Evolutionary conservation across 2,329 filamentous ascomycete genomes (phyloP).

Genomic region (Cyclaneusma minus): DNA sequence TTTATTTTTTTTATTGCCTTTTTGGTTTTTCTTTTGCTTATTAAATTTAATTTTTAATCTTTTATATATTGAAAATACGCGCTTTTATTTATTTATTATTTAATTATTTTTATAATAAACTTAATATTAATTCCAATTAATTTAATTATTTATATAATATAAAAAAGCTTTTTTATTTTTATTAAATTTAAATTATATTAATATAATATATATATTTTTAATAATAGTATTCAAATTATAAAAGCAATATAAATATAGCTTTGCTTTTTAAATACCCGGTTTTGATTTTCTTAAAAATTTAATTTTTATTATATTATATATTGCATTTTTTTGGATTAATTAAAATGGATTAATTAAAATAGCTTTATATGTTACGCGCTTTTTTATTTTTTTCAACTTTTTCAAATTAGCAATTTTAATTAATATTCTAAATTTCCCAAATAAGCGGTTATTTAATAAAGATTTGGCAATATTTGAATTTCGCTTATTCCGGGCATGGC

Average conservation of each 20-base stretch:
- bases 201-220: background rate
- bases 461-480: background rate
- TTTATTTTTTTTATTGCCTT: no score
- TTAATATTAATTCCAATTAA: constrained; percentile 1
- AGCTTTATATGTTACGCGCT: no score
- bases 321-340: no score
- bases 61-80: background rate
- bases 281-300: background rate
- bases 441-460: background rate
- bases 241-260: constrained; percentile 1
- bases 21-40: constrained; percentile 1
- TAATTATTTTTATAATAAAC: background rate
- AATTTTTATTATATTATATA: no score
- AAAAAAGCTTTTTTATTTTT: no score
- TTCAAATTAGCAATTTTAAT: no score
- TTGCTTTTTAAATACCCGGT: background rate
- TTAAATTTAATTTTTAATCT: constrained; percentile 1
- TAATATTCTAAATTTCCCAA: no score
- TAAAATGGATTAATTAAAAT: no score
- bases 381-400: no score
- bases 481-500: no score
- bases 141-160: constrained; percentile 2
- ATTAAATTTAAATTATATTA: background rate
- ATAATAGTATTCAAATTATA: constrained; percentile 1
- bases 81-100: background rate